These are phyloP conservation scores for Fusarium circinatum DNA, from an alignment of 2,329 filamentous ascomycete species.

Conservation along the genomic window DNA sequence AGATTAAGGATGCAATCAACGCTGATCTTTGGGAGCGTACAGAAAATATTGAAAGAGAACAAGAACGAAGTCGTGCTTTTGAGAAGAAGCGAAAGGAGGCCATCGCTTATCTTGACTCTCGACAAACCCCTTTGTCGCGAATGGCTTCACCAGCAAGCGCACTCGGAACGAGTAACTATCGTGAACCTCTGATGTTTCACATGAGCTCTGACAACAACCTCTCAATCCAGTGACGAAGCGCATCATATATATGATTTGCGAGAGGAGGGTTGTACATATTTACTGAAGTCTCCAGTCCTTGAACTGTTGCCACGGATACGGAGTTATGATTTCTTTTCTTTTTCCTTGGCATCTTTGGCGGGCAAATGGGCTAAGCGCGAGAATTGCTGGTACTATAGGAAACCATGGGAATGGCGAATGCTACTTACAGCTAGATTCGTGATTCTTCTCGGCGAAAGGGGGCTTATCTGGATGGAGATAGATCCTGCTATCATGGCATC, in stretches of 20 bases:
- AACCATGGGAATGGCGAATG: background rate
- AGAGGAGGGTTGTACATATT: background rate
- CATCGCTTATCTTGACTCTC: constrained; percentile 51
- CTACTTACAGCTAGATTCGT: background rate
- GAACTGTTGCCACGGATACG: background rate
- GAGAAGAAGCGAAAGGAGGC: constrained; percentile 61
- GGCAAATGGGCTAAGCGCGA: background rate
- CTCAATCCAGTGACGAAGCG: constrained; percentile 10
- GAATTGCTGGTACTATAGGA: background rate
- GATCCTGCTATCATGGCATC: constrained; percentile 4
- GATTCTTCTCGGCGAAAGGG: constrained; percentile 1
- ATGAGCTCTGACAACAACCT: constrained; percentile 35
- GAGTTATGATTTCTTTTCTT: constrained; percentile 15
- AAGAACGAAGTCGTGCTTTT: constrained; percentile 61
- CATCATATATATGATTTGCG: background rate
- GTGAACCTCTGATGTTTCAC: constrained; percentile 32
- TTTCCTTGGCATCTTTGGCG: constrained; percentile 16
- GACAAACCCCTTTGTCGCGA: constrained; percentile 39
- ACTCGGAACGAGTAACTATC: constrained; percentile 33
- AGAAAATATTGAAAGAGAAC: constrained; percentile 56
- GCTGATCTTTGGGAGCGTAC: constrained; percentile 57
- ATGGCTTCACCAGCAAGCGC: constrained; percentile 47
- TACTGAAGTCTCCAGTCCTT: background rate
- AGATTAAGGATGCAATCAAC: constrained; percentile 55
- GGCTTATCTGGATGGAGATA: background rate